Evolutionary conservation across 164 flowering plant species (phyloP).

Genomic region (Aristolochia fimbriata): DNA sequence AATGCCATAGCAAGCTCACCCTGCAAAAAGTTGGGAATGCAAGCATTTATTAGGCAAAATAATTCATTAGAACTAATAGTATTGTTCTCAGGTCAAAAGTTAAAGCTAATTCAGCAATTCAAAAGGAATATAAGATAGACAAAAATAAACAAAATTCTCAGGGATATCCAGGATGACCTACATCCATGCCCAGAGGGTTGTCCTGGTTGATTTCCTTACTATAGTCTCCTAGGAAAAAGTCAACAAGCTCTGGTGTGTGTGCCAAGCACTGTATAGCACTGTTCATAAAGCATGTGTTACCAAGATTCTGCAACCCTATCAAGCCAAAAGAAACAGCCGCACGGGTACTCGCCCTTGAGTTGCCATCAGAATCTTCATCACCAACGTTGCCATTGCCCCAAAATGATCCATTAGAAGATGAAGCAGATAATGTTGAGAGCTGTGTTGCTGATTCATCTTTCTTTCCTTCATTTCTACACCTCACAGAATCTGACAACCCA

Average conservation of each 20-base stretch:
- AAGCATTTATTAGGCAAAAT: constrained; percentile 6
- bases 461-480: constrained; percentile 41
- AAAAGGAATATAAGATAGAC: neutral
- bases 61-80: constrained; percentile 1
- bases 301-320: constrained; percentile 89
- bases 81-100: constrained; percentile 3
- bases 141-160: neutral
- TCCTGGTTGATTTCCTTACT: constrained; percentile 62
- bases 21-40: constrained; percentile 22
- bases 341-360: constrained; percentile 16
- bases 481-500: constrained; percentile 68
- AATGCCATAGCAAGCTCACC: constrained; percentile 90
- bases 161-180: constrained; percentile 22
- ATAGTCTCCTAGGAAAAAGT: constrained; percentile 85
- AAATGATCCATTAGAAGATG: constrained; percentile 26
- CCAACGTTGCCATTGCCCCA: constrained; percentile 44
- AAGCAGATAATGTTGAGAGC: constrained; percentile 20
- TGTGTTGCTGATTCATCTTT: constrained; percentile 42
- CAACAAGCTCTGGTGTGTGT: constrained; percentile 86
- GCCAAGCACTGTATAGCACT: constrained; percentile 90
- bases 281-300: constrained; percentile 97
- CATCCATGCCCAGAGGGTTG: constrained; percentile 85
- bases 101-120: neutral
- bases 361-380: constrained; percentile 20
- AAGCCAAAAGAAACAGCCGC: constrained; percentile 62